Conservation (phyloP, 2,329 filamentous ascomycete genomes). For the Sarocladiaceae sp. region DNA sequence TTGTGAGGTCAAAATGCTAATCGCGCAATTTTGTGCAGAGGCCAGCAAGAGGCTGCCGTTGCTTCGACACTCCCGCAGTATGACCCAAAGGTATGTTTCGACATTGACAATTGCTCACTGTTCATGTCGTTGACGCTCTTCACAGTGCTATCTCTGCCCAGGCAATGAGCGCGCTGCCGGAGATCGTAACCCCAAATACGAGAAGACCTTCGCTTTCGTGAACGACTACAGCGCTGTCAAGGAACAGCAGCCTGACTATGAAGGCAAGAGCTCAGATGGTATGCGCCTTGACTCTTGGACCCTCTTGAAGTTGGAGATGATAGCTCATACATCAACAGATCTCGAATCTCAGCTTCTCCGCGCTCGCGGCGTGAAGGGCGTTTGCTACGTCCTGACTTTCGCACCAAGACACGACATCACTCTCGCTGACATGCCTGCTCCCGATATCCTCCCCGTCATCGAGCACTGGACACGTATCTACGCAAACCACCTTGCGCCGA, state of each 20-base stretch:
- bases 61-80: conserved; percentile 70
- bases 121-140: conserved; percentile 11
- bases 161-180: conserved; percentile 86
- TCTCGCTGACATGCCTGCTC: conserved; percentile 78
- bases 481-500: conserved; percentile 69
- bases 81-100: conserved; percentile 59
- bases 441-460: conserved; percentile 77
- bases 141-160: conserved; percentile 87
- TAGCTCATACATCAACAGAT: conserved; percentile 38
- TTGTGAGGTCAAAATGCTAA: not conserved
- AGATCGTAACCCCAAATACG: conserved; percentile 80
- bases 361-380: conserved; percentile 83
- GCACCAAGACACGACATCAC: conserved; percentile 87
- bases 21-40: conserved; percentile 45
- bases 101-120: not conserved
- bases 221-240: conserved; percentile 98
- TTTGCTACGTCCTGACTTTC: conserved; percentile 96
- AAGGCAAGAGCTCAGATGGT: conserved; percentile 34
- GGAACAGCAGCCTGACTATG: conserved; percentile 82
- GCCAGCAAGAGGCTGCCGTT: conserved; percentile 70
- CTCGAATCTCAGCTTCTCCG: conserved; percentile 72
- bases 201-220: conserved; percentile 86
- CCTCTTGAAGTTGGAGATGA: too few species aligned
- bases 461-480: conserved; percentile 92
- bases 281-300: not conserved